phyloP scores from a whole-genome alignment of 371 early-diverging fungal species.

The Phascolomyces articulosus region DNA sequence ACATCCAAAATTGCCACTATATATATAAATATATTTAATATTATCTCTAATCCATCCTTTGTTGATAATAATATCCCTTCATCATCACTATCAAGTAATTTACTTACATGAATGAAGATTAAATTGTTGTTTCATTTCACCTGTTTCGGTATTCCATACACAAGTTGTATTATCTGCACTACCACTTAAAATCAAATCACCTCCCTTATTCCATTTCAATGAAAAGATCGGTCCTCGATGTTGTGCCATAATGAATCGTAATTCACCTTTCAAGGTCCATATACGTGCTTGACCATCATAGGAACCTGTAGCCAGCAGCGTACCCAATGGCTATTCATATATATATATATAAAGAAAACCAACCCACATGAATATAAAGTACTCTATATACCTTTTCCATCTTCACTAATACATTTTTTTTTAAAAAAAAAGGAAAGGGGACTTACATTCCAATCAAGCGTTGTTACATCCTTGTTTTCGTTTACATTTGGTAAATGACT shows the following conservation, averaged over 20 bases:
- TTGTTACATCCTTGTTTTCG: slow-evolving; percentile 72
- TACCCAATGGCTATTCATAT: slow-evolving; percentile 73
- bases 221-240: slow-evolving; percentile 88
- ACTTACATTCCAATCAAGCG: slow-evolving; percentile 92
- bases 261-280: slow-evolving; percentile 82
- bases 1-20: slow-evolving; percentile 81
- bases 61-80: no score
- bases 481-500: slow-evolving; percentile 59
- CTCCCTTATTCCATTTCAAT: slow-evolving; percentile 85
- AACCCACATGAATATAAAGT: no score
- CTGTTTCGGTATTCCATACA: slow-evolving; percentile 86
- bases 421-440: no score
- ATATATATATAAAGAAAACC: no score
- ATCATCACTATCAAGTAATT: no score
- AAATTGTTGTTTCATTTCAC: slow-evolving; percentile 79
- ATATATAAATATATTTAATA: not conserved
- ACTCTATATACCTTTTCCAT: no score
- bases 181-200: slow-evolving; percentile 79
- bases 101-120: slow-evolving; percentile 73
- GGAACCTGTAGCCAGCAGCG: slow-evolving; percentile 87
- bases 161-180: slow-evolving; percentile 82
- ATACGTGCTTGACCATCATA: slow-evolving; percentile 89
- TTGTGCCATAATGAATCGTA: slow-evolving; percentile 67
- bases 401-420: not conserved
- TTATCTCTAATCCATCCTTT: no score